Evolutionary conservation across 345 rosid species (phyloP).

Genomic region (Trapa bicornis): DNA sequence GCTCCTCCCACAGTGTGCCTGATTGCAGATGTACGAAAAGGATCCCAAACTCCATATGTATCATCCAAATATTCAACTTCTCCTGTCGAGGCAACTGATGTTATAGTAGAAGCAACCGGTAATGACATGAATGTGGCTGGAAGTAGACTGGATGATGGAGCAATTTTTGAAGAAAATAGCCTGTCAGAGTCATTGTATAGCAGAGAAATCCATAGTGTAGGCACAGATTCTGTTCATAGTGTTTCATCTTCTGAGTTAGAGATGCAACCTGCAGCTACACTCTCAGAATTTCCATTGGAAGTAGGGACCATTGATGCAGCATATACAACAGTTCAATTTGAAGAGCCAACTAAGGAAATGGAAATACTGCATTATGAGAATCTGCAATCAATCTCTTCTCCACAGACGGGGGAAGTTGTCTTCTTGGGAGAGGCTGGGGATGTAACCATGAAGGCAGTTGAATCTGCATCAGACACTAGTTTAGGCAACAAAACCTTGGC

Average conservation of each 20-base stretch:
- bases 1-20: background rate
- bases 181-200: background rate
- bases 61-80: background rate
- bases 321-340: background rate
- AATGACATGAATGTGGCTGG: background rate
- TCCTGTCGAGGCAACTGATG: conserved; percentile 3
- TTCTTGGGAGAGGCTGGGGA: background rate
- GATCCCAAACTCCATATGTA: background rate
- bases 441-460: background rate
- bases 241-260: too few relatives aligned
- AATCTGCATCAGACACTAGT: background rate
- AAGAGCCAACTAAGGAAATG: background rate
- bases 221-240: background rate
- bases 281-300: too few relatives aligned
- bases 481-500: background rate
- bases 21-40: conserved; percentile 2
- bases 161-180: background rate
- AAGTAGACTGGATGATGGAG: background rate
- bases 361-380: background rate
- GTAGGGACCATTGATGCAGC: background rate
- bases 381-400: background rate
- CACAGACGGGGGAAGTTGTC: background rate
- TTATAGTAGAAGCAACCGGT: conserved; percentile 5
- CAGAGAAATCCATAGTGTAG: background rate
- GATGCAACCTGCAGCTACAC: too few relatives aligned